These are phyloP conservation scores for Fusarium sublunatum DNA, from an alignment of 2,329 filamentous ascomycete species.

Conservation along the genomic window DNA sequence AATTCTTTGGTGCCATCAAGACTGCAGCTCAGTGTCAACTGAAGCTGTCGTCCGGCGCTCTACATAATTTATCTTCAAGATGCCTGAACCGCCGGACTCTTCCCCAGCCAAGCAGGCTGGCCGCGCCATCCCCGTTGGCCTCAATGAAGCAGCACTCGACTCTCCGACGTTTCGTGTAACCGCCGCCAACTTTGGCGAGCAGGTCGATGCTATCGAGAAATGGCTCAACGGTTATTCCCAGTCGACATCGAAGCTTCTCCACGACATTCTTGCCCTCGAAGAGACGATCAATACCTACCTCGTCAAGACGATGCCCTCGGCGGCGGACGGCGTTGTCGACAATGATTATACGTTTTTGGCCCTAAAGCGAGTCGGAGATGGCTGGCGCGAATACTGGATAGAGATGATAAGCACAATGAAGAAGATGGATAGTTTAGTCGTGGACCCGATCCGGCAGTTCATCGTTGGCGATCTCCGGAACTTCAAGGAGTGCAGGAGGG, in stretches of 20 bases:
- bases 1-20: constrained; percentile 32
- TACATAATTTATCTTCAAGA: constrained; percentile 29
- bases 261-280: constrained; percentile 79
- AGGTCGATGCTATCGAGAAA: constrained; percentile 89
- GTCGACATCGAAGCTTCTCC: constrained; percentile 65
- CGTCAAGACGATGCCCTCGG: constrained; percentile 76
- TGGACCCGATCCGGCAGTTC: constrained; percentile 85
- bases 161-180: constrained; percentile 95
- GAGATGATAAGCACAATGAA: constrained; percentile 79
- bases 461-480: constrained; percentile 80
- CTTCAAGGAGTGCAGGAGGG: constrained; percentile 85
- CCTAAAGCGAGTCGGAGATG: constrained; percentile 85
- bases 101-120: constrained; percentile 41
- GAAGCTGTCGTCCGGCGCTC: constrained; percentile 43
- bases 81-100: constrained; percentile 36
- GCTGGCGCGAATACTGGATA: constrained; percentile 87
- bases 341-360: constrained; percentile 94
- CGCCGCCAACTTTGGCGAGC: constrained; percentile 86
- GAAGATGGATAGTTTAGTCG: constrained; percentile 78
- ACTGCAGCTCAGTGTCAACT: constrained; percentile 43
- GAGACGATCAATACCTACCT: constrained; percentile 82
- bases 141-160: constrained; percentile 96
- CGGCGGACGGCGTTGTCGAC: constrained; percentile 88
- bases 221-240: constrained; percentile 79
- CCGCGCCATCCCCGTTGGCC: constrained; percentile 73